phyloP scores from a whole-genome alignment of 148 eudicot genomes.

The Nepenthes mirabilis region DNA sequence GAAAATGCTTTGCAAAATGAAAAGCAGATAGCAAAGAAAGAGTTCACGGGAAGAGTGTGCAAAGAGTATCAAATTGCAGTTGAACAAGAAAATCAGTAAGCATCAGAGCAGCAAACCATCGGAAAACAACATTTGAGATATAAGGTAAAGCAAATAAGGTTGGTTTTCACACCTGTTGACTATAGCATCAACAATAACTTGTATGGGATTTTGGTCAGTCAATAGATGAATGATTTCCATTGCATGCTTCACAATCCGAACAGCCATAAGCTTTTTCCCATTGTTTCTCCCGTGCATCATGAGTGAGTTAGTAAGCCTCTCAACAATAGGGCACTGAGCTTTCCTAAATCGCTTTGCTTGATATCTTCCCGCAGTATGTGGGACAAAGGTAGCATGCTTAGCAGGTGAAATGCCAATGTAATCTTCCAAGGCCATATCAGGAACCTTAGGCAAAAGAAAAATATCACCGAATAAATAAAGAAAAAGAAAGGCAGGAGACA shows the following conservation, averaged over 20 bases:
- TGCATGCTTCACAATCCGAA: conserved; percentile 6
- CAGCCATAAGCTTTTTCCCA: conserved; percentile 7
- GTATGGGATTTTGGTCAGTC: conserved; percentile 4
- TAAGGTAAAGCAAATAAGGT: too few species aligned
- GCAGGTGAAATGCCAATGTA: conserved; percentile 4
- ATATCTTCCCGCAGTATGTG: conserved; percentile 7
- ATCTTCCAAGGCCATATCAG: conserved; percentile 6
- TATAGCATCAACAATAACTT: conserved; percentile 7
- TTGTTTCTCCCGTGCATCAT: conserved; percentile 9
- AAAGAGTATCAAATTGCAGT: neutral
- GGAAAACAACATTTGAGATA: too few species aligned
- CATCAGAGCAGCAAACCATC: too few species aligned
- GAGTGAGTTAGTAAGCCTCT: conserved; percentile 4
- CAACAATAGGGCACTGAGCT: conserved; percentile 8
- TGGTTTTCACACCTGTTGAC: neutral
- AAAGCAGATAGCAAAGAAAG: neutral
- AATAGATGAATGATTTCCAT: conserved; percentile 7
- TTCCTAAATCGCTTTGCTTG: conserved; percentile 6
- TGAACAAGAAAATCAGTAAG: neutral
- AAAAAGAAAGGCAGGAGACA: neutral
- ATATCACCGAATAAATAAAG: neutral
- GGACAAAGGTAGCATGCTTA: conserved; percentile 6
- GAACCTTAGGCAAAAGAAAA: neutral
- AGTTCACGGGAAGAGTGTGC: neutral
- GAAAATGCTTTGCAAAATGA: neutral